Conservation (phyloP, 495 filamentous ascomycete species). For the Penicillium subrubescens region DNA sequence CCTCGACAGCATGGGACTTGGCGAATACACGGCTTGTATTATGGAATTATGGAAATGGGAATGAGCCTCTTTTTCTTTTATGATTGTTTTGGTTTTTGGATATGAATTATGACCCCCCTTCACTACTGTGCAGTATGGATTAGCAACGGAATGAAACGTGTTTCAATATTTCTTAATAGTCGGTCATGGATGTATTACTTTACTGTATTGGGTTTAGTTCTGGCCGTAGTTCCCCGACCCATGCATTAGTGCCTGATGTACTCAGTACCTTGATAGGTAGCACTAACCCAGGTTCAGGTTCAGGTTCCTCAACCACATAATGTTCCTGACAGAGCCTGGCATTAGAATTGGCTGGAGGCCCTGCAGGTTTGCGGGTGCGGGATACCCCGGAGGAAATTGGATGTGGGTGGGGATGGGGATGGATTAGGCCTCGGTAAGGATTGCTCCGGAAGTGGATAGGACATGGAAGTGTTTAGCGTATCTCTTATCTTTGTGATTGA, state of each 20-base stretch:
- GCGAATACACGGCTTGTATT: slow-evolving; percentile 34
- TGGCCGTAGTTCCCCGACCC: background rate
- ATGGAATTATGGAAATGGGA: slow-evolving; percentile 10
- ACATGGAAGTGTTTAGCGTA: background rate
- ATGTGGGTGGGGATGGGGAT: background rate
- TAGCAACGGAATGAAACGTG: slow-evolving; percentile 7
- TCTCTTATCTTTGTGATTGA: background rate
- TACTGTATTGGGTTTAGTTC: background rate
- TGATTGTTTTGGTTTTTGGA: slow-evolving; percentile 2
- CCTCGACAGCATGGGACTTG: slow-evolving; percentile 37
- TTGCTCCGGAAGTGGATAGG: background rate
- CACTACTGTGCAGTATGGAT: slow-evolving; percentile 12
- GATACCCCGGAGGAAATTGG: background rate
- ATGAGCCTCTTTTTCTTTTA: slow-evolving; percentile 11
- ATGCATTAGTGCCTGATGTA: background rate
- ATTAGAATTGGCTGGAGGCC: background rate
- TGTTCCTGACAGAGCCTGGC: background rate
- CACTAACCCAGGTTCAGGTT: too few relatives aligned
- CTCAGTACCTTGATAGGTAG: too few relatives aligned
- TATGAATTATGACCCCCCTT: slow-evolving; percentile 19
- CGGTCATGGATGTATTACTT: too few relatives aligned
- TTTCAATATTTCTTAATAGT: slow-evolving; percentile 4
- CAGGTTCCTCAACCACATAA: too few relatives aligned
- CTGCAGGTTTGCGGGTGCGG: background rate
- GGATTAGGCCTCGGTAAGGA: background rate